Evolutionary conservation across 2,329 filamentous ascomycete genomes (phyloP), one percentile per base, ranked within the genome.

Genomic region (Didymosphaeria variabile): DNA sequence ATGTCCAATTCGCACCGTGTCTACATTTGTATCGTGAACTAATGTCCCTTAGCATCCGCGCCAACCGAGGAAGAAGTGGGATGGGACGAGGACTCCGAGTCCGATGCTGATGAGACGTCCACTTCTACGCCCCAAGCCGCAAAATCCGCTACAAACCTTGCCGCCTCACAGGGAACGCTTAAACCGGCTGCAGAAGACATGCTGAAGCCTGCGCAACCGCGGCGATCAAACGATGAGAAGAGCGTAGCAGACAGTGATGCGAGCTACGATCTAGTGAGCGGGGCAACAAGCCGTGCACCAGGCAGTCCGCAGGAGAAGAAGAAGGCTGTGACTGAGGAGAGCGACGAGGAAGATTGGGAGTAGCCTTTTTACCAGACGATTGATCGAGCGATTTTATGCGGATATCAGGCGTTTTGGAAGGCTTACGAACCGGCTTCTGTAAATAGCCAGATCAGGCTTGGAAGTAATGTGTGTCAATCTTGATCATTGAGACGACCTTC

Each of bases 241-340:
- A 96, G 92, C 29, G 91, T 95, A 68, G 89, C 93, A 8, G 95
- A 95, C 72, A 97, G 94, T 76, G 95, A 99, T 71, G 92, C 92
- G 19, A 97, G 93, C 81, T 99, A 99, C 77, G 95, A 99, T 77
- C 86, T 99, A 36, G 93, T 99, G 3, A 83, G 81, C 49, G 91
- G 91, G 8, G 89, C 90, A 6, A 84, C 88, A 49, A 97, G 92
- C 77, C 91, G 91, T 66, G 90, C 93, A 19, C 91, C 93, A 1
- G 85, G 86, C 5, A 89, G 86, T 61, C 87, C 88, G 2, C 85
- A 85, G 71, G 85, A 87, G 59, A 80, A 77, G 61, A 81, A 82
- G 69, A 83, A 79, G 47, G 68, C 72, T 17, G 80, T 80, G 57
- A 77, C 72, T 4, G 83, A 85, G 57, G 88, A 91, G 64, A 90